These are phyloP conservation scores for Areca catechu DNA, from an alignment of 176 grass and related monocot species.

Conservation along the genomic window DNA sequence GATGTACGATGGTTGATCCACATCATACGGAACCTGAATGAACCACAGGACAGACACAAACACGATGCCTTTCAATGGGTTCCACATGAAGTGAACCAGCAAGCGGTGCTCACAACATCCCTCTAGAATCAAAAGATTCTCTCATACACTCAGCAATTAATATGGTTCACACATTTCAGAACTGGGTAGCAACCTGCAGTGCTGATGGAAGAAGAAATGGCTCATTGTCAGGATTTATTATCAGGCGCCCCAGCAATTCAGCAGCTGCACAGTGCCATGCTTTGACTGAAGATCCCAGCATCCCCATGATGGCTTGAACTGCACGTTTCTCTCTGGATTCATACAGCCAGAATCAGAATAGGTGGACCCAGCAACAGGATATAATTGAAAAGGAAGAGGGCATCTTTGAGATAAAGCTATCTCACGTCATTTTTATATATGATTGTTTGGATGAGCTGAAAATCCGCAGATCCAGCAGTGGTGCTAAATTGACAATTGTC, in stretches of 20 bases:
- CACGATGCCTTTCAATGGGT: too few relatives aligned
- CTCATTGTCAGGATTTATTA: slow-evolving; percentile 99
- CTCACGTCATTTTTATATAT: slow-evolving; percentile 82
- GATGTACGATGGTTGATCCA: too few relatives aligned
- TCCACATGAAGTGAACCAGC: too few relatives aligned
- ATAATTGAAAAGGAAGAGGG: slow-evolving; percentile 9
- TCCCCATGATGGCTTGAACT: slow-evolving; percentile 90
- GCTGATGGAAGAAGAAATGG: slow-evolving; percentile 71
- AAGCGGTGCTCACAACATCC: too few relatives aligned
- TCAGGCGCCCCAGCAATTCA: slow-evolving; percentile 87
- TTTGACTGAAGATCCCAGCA: slow-evolving; percentile 85
- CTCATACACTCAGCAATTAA: background rate
- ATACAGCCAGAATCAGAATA: slow-evolving; percentile 8
- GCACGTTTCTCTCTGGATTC: slow-evolving; percentile 74
- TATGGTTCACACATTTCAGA: background rate
- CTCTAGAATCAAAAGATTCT: background rate
- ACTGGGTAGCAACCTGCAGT: slow-evolving; percentile 37
- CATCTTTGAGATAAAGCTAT: slow-evolving; percentile 7
- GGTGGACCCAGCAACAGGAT: slow-evolving; percentile 4
- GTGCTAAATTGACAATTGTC: slow-evolving; percentile 95
- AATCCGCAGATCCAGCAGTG: slow-evolving; percentile 88
- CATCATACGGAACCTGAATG: too few relatives aligned
- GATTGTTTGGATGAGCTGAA: slow-evolving; percentile 93
- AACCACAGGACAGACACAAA: too few relatives aligned
- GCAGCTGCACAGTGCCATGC: slow-evolving; percentile 92